Percentiles rank a stretch among this genome's conserved stretches.
Evolutionary conservation across 2,329 filamentous ascomycete genomes (phyloP).

Genomic region (Atkinsonella texensis): DNA sequence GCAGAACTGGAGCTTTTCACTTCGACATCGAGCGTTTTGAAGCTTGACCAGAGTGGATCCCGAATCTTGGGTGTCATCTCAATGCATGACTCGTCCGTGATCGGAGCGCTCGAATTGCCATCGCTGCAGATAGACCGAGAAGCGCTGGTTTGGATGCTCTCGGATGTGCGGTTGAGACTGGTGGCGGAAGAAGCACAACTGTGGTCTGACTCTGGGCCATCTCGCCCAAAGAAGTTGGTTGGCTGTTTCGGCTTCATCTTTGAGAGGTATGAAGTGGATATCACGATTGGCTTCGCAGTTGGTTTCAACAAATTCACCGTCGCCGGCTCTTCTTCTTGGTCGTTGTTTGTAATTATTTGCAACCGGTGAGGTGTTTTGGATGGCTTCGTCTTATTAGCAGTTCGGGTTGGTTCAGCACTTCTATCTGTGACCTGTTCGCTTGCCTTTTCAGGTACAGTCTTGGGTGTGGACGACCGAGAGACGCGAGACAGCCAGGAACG

Average conservation of each 20-base stretch:
- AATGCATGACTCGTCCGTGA: slow-evolving; percentile 32
- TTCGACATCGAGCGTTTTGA: slow-evolving; percentile 41
- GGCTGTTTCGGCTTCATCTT: slow-evolving; percentile 37
- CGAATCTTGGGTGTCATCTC: slow-evolving; percentile 31
- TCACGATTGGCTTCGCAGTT: slow-evolving; percentile 26
- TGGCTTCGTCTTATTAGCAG: not conserved
- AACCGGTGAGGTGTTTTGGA: slow-evolving; percentile 13
- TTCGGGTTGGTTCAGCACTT: slow-evolving; percentile 3
- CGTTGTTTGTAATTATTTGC: slow-evolving; percentile 16
- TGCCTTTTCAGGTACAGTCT: slow-evolving; percentile 18
- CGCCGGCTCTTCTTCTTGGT: slow-evolving; percentile 12
- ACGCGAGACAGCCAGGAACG: slow-evolving; percentile 8
- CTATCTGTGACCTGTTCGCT: slow-evolving; percentile 13
- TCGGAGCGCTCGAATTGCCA: slow-evolving; percentile 22
- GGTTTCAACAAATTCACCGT: slow-evolving; percentile 24
- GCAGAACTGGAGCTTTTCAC: slow-evolving; percentile 47
- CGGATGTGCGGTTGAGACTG: slow-evolving; percentile 30
- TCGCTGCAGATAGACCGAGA: slow-evolving; percentile 28
- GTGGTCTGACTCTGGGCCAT: slow-evolving; percentile 26
- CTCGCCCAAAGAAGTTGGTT: slow-evolving; percentile 25
- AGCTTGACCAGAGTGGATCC: slow-evolving; percentile 43
- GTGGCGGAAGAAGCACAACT: slow-evolving; percentile 36
- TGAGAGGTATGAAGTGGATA: slow-evolving; percentile 36
- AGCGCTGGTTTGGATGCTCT: slow-evolving; percentile 23
- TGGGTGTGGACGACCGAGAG: slow-evolving; percentile 26